Evolutionary conservation across 2,329 filamentous ascomycete species (phyloP), one percentile per base, ranked within the genome.

Genomic region (Stagonosporopsis tanaceti): DNA sequence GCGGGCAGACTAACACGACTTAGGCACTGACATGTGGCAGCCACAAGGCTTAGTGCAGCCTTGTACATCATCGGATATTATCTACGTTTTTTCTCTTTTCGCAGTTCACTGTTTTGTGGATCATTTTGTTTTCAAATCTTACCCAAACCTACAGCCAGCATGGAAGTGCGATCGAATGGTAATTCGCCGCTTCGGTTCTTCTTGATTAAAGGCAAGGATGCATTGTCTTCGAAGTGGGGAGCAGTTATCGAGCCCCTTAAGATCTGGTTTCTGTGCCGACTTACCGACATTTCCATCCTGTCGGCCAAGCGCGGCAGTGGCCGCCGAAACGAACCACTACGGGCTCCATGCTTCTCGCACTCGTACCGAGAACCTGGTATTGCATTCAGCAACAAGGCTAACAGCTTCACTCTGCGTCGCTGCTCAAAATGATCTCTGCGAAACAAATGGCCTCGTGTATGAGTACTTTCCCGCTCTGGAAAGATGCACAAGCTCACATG

Each of bases 41-140:
- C 44, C 32, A 50, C 53, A 65, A 45, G 59, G 61, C 63, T 64
- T 61, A 63, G 57, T 44, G 25, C 35, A 39, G 46, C 28, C 22
- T 57, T 28, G 50, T 27, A 38, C 20, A 35, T 50, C 50, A 47
- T 47, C 56, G 47, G 41, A 50, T 24, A 39, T 52, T 60, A 46
- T 48, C 28, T 59, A 55, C 63, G 47, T 57, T 52, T 59, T 57
- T 57, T 50, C 48, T 39, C 45, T 50, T 55, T 62, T 59, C 20
- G 39, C 22, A 28, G 15, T 15, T 42, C 22, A 25, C 12, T 35
- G 41, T 14, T 6, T 7, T 35, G 39, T 42, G 34, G 15, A 35
- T 27, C 28, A 9, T 2, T 3, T 20, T n/a, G 11, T 15, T 25
- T 28, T 42, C 22, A 28, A 11, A 42, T 27, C 15, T 20, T 20